Base-by-base conservation (phyloP, 495 filamentous ascomycete species). In the Penicillium steckii region DNA sequence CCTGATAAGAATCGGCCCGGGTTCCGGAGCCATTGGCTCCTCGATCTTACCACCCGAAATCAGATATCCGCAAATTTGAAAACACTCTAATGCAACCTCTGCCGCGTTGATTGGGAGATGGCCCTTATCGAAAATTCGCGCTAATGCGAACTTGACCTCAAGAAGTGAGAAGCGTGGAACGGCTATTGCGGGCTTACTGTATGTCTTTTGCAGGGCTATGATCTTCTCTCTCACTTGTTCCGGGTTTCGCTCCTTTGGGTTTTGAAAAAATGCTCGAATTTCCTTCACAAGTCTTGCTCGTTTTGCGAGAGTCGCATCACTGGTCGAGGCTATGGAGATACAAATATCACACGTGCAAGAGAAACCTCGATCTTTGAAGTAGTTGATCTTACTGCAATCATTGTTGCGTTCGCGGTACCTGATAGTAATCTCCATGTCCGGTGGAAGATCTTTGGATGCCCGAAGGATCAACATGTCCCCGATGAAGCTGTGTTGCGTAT, bases 381-480 rank as follows among this genome's bases (percentile, higher is more conserved):
- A 7, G 15, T 37, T 37, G 7, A 7, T 8, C 33, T 17, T 37
- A 8, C n/a, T 15, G 8, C 10, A 9, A 17, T 17, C 33, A 2
- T 6, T 37, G 4, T 12, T 5, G n/a, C 15, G 33, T 15, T 15
- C 13, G 33, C 13, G 33, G n/a, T 37, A 37, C 13, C 15, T 6
- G 18, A 66, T 56, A 0, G 67, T 75, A 15, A 86, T 40, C 54
- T 85, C 82, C 10, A 78, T 76, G 44, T 74, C 68, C 0, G 67
- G 50, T 5, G 61, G 56, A 9, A 86, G 64, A 56, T 76, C 62
- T 18, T 55, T 43, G 6, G 67, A 55, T 0, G 83, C 80, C 13
- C 80, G 78, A 9, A 82, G 47, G 46, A 85, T 67, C 61, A 78
- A 73, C 67, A 86, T 72, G 56, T 85, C 81, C 27, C 83, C 79